Percentiles rank a stretch among this genome's conserved stretches.
Conservation (phyloP, 495 filamentous ascomycete genomes). For the Aspergillus ostianus region DNA sequence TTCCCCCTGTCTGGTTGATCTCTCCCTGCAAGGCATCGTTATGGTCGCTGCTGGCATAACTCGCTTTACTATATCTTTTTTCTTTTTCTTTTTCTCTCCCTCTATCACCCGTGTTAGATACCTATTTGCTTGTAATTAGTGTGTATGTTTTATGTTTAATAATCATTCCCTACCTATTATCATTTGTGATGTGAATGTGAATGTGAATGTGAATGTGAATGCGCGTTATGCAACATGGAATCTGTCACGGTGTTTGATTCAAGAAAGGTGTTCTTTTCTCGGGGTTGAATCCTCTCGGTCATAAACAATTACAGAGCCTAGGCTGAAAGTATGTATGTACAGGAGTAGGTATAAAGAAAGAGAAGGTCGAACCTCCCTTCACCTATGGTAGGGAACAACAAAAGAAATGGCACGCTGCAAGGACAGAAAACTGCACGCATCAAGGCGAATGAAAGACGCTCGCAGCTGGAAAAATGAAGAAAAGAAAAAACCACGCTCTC, state of each 20-base stretch:
- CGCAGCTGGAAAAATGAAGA: neutral
- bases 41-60: conserved; percentile 17
- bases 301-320: neutral
- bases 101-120: conserved; percentile 33
- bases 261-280: neutral
- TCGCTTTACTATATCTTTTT: conserved; percentile 2
- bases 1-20: neutral
- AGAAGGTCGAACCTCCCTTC: neutral
- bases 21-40: neutral
- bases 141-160: conserved; percentile 7
- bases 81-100: neutral
- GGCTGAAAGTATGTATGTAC: neutral
- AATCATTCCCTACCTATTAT: neutral
- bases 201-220: no score
- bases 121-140: conserved; percentile 41
- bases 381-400: neutral
- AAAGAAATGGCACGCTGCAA: neutral
- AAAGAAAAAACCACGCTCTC: neutral
- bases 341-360: neutral
- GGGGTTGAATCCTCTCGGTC: neutral
- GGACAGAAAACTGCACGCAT: neutral
- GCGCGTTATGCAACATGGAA: neutral
- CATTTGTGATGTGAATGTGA: no score
- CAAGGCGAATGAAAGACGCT: neutral
- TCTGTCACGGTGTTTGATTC: neutral